phyloP scores from a whole-genome alignment of 2,329 filamentous ascomycete species.

The Pseudogymnoascus verrucosus region DNA sequence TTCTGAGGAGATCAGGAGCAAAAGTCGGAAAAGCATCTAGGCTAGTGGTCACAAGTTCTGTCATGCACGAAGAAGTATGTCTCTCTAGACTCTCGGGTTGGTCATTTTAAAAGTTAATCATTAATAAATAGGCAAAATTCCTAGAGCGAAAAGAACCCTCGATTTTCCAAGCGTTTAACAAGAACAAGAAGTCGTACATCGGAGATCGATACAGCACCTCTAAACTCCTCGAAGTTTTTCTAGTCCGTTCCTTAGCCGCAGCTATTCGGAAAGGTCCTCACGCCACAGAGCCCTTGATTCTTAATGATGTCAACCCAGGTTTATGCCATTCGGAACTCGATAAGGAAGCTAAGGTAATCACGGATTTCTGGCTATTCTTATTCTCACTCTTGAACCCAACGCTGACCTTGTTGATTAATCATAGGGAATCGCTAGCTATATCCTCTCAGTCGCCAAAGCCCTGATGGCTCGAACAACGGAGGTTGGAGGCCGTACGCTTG shows the following conservation, averaged over 20 bases:
- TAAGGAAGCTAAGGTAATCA: neutral
- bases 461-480: slow-evolving; percentile 27
- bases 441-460: slow-evolving; percentile 15
- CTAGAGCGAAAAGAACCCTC: slow-evolving; percentile 24
- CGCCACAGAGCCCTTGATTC: slow-evolving; percentile 21
- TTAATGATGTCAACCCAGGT: slow-evolving; percentile 30
- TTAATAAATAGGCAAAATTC: slow-evolving; percentile 27
- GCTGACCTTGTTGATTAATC: no score
- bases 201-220: slow-evolving; percentile 28
- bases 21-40: slow-evolving; percentile 25
- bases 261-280: slow-evolving; percentile 18
- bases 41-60: slow-evolving; percentile 33
- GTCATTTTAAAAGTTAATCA: neutral
- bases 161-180: slow-evolving; percentile 5
- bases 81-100: neutral
- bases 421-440: neutral
- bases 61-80: slow-evolving; percentile 28
- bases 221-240: slow-evolving; percentile 29
- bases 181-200: neutral
- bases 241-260: slow-evolving; percentile 25
- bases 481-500: slow-evolving; percentile 28
- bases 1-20: slow-evolving; percentile 30
- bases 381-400: no score
- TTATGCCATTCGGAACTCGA: slow-evolving; percentile 28
- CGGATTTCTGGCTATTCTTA: no score